phyloP scores from a whole-genome alignment of 192 early-diverging fungal genomes.

The Podila minutissima region DNA sequence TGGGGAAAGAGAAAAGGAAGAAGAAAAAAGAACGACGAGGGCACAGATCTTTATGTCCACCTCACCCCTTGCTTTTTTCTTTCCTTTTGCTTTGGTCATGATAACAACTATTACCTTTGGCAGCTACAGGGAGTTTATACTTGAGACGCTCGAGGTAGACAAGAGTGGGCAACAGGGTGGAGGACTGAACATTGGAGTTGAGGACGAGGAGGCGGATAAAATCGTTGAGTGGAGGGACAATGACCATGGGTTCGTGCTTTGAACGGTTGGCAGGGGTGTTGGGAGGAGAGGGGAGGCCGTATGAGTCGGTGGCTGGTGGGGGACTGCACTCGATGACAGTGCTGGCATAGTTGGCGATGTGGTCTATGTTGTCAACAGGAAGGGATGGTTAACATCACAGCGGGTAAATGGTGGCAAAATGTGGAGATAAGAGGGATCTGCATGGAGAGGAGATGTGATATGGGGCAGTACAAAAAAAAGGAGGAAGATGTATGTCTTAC shows the following conservation, averaged over 20 bases:
- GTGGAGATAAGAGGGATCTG: neutral
- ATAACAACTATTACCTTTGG: slow-evolving; percentile 65
- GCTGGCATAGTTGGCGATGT: slow-evolving; percentile 44
- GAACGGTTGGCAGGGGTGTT: slow-evolving; percentile 29
- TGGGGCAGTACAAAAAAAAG: neutral
- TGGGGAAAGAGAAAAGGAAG: neutral
- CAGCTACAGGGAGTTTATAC: slow-evolving; percentile 70
- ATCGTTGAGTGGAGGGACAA: slow-evolving; percentile 66
- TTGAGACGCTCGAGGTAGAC: slow-evolving; percentile 77
- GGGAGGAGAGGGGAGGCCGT: slow-evolving; percentile 27
- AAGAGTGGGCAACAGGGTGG: slow-evolving; percentile 74
- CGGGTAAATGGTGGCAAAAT: neutral
- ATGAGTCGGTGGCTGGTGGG: slow-evolving; percentile 11
- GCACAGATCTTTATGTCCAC: neutral
- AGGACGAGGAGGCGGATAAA: slow-evolving; percentile 75
- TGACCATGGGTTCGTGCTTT: slow-evolving; percentile 11
- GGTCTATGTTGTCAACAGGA: slow-evolving; percentile 4
- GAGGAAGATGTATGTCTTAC: slow-evolving; percentile 10
- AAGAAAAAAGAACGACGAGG: neutral
- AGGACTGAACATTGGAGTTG: slow-evolving; percentile 75
- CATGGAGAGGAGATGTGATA: neutral
- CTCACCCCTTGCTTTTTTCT: neutral
- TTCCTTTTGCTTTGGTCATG: neutral
- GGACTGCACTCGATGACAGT: slow-evolving; percentile 50
- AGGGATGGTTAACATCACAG: too few species aligned